phyloP scores from a whole-genome alignment of 2,329 filamentous ascomycete species.

The Penicillium occitanis region DNA sequence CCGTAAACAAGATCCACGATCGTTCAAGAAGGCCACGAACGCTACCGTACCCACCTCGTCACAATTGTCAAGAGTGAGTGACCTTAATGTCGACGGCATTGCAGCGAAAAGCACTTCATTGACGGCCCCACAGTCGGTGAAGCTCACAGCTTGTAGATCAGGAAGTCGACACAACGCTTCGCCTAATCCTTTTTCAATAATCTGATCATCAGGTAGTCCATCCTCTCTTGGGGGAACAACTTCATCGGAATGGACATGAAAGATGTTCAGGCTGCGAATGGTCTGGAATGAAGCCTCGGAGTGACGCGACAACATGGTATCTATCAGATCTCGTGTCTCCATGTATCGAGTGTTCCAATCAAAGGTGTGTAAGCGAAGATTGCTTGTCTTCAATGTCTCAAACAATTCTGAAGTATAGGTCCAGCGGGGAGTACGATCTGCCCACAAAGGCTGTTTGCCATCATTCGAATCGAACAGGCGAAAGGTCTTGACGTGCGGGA shows the following conservation, averaged over 20 bases:
- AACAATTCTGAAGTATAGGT: conserved; percentile 68
- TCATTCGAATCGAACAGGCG: conserved; percentile 64
- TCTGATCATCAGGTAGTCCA: conserved; percentile 46
- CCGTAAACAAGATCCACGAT: conserved; percentile 66
- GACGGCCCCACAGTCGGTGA: conserved; percentile 73
- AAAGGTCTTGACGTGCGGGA: conserved; percentile 67
- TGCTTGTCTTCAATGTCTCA: conserved; percentile 56
- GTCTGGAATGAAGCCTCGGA: conserved; percentile 54
- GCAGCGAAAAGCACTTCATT: conserved; percentile 66
- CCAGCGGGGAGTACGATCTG: conserved; percentile 56
- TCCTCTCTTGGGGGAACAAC: conserved; percentile 17
- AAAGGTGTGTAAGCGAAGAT: conserved; percentile 51
- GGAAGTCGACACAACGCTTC: conserved; percentile 60
- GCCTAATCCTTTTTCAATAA: conserved; percentile 36
- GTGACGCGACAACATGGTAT: conserved; percentile 57
- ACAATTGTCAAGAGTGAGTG: conserved; percentile 76
- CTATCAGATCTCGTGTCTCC: conserved; percentile 36
- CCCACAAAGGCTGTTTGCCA: conserved; percentile 23
- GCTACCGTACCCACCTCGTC: conserved; percentile 68
- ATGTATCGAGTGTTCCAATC: conserved; percentile 57
- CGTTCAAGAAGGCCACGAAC: conserved; percentile 63
- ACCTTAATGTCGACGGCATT: conserved; percentile 65
- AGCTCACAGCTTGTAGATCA: conserved; percentile 64
- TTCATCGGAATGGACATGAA: conserved; percentile 35
- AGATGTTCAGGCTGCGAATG: conserved; percentile 37